These are phyloP conservation scores for Rhizoclosmatium sp. DNA, from an alignment of 192 early-diverging fungal genomes.

Conservation along the genomic window DNA sequence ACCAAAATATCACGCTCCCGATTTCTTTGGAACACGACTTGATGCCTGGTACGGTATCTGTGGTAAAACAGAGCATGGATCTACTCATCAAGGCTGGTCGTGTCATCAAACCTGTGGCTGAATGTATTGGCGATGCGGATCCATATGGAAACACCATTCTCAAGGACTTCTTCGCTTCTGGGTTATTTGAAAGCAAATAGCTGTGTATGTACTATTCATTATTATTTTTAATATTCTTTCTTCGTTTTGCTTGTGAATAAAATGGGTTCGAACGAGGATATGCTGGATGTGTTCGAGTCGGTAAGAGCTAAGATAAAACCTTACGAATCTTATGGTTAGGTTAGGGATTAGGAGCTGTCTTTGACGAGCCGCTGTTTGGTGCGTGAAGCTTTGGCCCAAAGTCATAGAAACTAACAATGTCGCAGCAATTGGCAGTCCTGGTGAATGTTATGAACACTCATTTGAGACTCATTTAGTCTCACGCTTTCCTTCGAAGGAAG, in stretches of 20 bases:
- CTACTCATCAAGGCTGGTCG: constrained; percentile 5
- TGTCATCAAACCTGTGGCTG: background rate
- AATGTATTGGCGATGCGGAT: constrained; percentile 14
- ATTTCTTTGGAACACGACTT: constrained; percentile 11
- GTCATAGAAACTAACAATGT: background rate
- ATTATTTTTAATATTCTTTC: background rate
- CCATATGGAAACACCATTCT: constrained; percentile 17
- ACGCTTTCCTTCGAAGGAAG: background rate
- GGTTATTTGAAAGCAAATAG: background rate
- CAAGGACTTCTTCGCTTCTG: background rate
- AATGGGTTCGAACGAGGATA: background rate
- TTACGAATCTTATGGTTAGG: background rate
- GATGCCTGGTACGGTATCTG: background rate
- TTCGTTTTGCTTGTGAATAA: background rate
- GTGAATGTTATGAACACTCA: background rate
- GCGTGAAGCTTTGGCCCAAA: background rate
- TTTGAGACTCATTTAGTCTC: constrained; percentile 9
- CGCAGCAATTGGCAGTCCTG: constrained; percentile 19
- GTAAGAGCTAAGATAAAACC: background rate
- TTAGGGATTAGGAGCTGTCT: constrained; percentile 20
- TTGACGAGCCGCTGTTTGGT: constrained; percentile 40
- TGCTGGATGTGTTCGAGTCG: constrained; percentile 22
- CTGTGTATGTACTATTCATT: background rate
- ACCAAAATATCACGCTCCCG: background rate
- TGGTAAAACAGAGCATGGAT: background rate